These are phyloP conservation scores for Paramecium bursaria DNA, from an alignment of 73 alveolate genomes.

Conservation along the genomic window DNA sequence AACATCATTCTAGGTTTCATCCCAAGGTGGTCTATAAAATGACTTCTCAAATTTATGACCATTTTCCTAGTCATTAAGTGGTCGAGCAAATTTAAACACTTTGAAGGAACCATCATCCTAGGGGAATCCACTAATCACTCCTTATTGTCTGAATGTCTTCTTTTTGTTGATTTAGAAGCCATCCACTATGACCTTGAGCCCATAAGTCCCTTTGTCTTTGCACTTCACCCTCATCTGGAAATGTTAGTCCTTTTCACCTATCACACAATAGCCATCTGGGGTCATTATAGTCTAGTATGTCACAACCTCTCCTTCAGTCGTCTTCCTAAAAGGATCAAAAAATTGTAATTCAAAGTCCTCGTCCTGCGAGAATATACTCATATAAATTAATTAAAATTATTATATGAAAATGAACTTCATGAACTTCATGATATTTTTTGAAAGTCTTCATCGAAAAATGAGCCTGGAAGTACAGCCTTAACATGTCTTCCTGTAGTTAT, in stretches of 20 bases:
- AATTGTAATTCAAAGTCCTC: constrained; percentile 43
- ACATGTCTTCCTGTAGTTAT: constrained; percentile 58
- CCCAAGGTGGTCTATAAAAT: constrained; percentile 54
- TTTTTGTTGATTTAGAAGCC: constrained; percentile 23
- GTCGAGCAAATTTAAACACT: constrained; percentile 35
- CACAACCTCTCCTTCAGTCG: constrained; percentile 8
- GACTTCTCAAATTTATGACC: background rate
- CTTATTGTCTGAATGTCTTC: constrained; percentile 39
- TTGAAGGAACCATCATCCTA: background rate
- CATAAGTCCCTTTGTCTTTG: constrained; percentile 49
- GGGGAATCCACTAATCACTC: constrained; percentile 26
- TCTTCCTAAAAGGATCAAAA: constrained; percentile 36
- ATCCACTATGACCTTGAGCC: constrained; percentile 48
- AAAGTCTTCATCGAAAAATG: constrained; percentile 48
- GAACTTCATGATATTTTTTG: constrained; percentile 54
- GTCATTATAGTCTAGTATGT: constrained; percentile 39
- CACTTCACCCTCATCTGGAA: background rate
- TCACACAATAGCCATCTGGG: constrained; percentile 42
- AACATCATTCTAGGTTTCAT: background rate
- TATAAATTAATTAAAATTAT: constrained; percentile 31
- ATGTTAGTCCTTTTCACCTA: constrained; percentile 32
- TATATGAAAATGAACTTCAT: constrained; percentile 27
- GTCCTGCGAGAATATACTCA: constrained; percentile 42
- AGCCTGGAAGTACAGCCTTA: constrained; percentile 48
- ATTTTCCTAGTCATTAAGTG: background rate